A percentile compares a stretch with the other conserved stretches of the same genome.
Conservation (phyloP, 2,329 filamentous ascomycete genomes). For the Raffaelea ambrosiae region DNA sequence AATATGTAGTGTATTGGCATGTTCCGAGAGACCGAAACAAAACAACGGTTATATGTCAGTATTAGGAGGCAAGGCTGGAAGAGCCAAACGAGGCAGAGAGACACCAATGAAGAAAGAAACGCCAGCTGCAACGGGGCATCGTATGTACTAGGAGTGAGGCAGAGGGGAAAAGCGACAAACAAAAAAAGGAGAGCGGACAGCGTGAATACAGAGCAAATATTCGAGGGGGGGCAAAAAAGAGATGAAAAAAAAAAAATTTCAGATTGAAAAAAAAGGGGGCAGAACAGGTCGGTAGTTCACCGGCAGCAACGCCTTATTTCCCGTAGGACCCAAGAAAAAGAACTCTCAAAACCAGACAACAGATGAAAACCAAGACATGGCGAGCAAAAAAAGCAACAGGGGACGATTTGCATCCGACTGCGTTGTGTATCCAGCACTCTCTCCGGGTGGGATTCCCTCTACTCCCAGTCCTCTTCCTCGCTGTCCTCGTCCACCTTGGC, state of each 20-base stretch:
- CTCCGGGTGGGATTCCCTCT: too few species aligned
- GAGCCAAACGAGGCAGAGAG: not conserved
- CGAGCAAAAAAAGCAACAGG: not conserved
- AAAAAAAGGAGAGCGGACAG: not conserved
- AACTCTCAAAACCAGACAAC: not conserved
- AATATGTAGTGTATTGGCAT: too few species aligned
- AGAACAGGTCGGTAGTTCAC: not conserved
- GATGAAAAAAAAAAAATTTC: conserved; percentile 1
- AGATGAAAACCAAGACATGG: not conserved
- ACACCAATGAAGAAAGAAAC: not conserved
- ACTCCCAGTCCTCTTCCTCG: conserved; percentile 74
- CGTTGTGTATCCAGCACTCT: conserved; percentile 5
- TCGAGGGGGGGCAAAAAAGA: not conserved
- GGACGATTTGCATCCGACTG: too few species aligned
- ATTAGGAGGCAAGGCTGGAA: not conserved
- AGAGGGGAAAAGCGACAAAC: not conserved
- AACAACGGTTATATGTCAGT: too few species aligned
- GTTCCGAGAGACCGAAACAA: too few species aligned
- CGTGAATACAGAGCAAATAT: too few species aligned
- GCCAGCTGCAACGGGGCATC: not conserved
- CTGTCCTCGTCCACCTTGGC: conserved; percentile 48
- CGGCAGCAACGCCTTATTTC: conserved; percentile 5
- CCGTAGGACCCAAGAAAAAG: not conserved
- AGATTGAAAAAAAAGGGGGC: not conserved
- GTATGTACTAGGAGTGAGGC: too few species aligned